A percentile compares a stretch with the other conserved stretches of the same genome.
phyloP scores from a whole-genome alignment of 257 asterid species.

The Przewalskia tangutica region DNA sequence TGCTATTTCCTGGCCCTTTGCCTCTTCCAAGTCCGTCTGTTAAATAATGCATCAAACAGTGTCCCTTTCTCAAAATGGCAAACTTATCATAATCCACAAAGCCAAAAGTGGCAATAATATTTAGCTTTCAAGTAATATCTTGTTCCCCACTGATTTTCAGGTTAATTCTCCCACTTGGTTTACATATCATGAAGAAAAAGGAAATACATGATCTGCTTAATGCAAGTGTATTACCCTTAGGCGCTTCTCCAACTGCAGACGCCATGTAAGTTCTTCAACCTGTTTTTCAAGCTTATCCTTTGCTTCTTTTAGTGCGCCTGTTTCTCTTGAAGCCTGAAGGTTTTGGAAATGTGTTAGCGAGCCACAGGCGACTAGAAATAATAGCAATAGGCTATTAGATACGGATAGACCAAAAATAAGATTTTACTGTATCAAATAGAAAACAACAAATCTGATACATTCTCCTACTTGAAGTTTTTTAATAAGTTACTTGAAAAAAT shows the following conservation, averaged over 20 bases:
- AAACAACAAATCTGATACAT: neutral
- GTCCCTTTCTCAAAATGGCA: neutral
- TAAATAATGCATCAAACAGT: neutral
- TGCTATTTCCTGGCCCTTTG: constrained; percentile 57
- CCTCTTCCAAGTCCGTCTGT: constrained; percentile 92
- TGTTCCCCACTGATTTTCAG: neutral
- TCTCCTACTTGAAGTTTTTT: neutral
- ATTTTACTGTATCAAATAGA: neutral
- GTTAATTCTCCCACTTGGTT: neutral
- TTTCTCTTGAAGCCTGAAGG: constrained; percentile 83
- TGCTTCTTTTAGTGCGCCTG: constrained; percentile 98
- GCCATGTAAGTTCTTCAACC: constrained; percentile 92
- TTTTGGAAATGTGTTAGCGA: constrained; percentile 6
- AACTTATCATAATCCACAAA: neutral
- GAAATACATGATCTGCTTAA: neutral
- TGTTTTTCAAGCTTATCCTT: constrained; percentile 97
- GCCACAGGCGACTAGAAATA: neutral
- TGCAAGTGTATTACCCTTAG: constrained; percentile 58
- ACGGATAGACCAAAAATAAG: neutral
- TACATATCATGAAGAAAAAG: neutral
- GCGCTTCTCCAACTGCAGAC: constrained; percentile 95
- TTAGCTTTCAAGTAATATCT: neutral
- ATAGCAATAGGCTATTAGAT: neutral
- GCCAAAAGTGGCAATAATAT: neutral
- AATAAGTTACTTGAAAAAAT: neutral